Conservation (phyloP, 2,329 filamentous ascomycete species). For the Colletotrichum scovillei region DNA sequence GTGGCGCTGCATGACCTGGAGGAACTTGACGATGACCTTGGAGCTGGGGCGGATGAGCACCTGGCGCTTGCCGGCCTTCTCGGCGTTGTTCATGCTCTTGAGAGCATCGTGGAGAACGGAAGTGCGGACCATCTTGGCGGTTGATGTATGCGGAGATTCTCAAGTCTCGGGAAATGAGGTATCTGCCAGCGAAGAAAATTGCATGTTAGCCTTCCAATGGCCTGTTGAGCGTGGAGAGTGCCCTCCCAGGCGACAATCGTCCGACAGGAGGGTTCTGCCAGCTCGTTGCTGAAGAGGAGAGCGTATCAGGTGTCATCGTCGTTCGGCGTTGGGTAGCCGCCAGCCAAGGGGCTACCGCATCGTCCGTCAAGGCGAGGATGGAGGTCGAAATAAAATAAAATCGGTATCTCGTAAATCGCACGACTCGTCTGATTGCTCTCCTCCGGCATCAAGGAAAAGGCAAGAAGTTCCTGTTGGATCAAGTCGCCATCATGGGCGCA, state of each 20-base stretch:
- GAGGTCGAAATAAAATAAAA: background rate
- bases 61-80: constrained; percentile 99
- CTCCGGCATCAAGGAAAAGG: constrained; percentile 65
- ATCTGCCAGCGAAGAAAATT: constrained; percentile 60
- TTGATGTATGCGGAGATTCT: constrained; percentile 76
- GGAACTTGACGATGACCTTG: constrained; percentile 99
- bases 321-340: constrained; percentile 38
- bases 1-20: constrained; percentile 99
- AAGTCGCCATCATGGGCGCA: constrained; percentile 39
- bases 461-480: constrained; percentile 50
- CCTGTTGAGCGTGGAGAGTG: constrained; percentile 75
- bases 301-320: constrained; percentile 63
- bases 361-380: constrained; percentile 19
- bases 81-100: constrained; percentile 99
- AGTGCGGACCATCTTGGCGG: constrained; percentile 97
- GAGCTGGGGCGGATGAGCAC: constrained; percentile 97
- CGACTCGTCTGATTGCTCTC: constrained; percentile 68
- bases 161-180: constrained; percentile 78
- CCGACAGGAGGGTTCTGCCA: constrained; percentile 74
- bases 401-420: constrained; percentile 22
- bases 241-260: constrained; percentile 59
- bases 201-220: constrained; percentile 71
- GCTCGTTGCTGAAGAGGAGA: constrained; percentile 73
- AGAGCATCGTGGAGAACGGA: constrained; percentile 99
- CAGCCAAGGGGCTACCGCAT: constrained; percentile 16